phyloP scores from a whole-genome alignment of 169 alveolate genomes.

The Eimeria maxima region DNA sequence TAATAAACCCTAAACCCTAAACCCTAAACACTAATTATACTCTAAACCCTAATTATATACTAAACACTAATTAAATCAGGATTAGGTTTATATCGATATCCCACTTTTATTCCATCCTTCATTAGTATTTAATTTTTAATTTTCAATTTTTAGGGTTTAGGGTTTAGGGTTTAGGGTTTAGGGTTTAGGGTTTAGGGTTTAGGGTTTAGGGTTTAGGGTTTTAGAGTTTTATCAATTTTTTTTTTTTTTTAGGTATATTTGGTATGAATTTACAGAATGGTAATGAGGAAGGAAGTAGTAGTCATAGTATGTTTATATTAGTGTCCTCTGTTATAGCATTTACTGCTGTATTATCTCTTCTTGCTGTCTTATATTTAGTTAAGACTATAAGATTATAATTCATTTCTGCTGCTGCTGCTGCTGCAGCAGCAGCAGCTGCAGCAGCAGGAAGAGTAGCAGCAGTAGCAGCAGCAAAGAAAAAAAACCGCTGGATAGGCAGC shows the following conservation, averaged over 20 bases:
- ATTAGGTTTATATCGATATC: no score
- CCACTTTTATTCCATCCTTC: no score
- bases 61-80: no score
- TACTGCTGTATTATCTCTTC: constrained; percentile 45
- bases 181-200: constrained; percentile 5
- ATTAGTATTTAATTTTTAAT: no score
- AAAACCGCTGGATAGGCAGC: not conserved
- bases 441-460: not conserved
- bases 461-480: not conserved
- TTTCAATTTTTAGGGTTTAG: not conserved
- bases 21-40: not conserved
- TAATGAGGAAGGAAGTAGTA: constrained; percentile 56
- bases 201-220: not conserved
- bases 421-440: constrained; percentile 11
- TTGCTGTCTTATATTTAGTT: constrained; percentile 59
- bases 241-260: constrained; percentile 43
- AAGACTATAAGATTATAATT: constrained; percentile 15
- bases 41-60: no score
- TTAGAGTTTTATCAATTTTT: no score
- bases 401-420: constrained; percentile 7
- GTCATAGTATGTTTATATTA: constrained; percentile 35
- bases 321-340: constrained; percentile 59
- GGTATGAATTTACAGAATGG: constrained; percentile 80
- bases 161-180: not conserved
- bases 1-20: not conserved